Base-by-base conservation (phyloP, 768 basidiomycete genomes). In the Phlegmacium glaucopus region DNA sequence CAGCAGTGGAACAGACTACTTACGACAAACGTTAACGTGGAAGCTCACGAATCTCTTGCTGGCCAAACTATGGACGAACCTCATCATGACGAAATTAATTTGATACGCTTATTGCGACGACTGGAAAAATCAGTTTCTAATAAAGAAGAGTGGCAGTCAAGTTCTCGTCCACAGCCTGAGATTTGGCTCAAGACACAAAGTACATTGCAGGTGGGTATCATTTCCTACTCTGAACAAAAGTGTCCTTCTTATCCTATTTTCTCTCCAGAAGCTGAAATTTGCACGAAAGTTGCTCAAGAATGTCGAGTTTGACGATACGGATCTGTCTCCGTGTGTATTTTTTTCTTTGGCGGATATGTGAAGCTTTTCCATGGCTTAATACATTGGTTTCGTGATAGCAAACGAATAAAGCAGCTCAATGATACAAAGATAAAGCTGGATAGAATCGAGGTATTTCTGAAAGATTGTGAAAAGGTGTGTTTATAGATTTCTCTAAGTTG, bases 1-100 rank as follows among this genome's bases (percentile, higher is more conserved):
- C 22, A n/a, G n/a, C n/a, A n/a, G n/a, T n/a, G n/a, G n/a, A n/a
- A n/a, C n/a, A n/a, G n/a, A n/a, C n/a, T n/a, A n/a, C n/a, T n/a
- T n/a, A n/a, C n/a, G n/a, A n/a, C n/a, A n/a, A n/a, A n/a, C n/a
- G n/a, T n/a, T n/a, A n/a, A n/a, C n/a, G n/a, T n/a, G n/a, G n/a
- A n/a, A n/a, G n/a, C n/a, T n/a, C n/a, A n/a, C n/a, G 32, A 11
- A 34, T n/a, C n/a, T n/a, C 32, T 34, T 10, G 3, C 32, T 34
- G 32, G 32, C 32, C 32, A 10, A 34, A 34, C 9, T 15, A 22
- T 36, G 9, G 22, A 45, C 13, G 42, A 57, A 16, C 43, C 49
- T 25, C 51, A 49, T 18, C 87, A 86, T 48, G 83, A 90, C 67
- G 76, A 78, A 53, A 78, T 90, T 10, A 90, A 90, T 63, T 69